Evolutionary conservation across 768 basidiomycete species (phyloP).

Genomic region (Cubamyces lactineus): DNA sequence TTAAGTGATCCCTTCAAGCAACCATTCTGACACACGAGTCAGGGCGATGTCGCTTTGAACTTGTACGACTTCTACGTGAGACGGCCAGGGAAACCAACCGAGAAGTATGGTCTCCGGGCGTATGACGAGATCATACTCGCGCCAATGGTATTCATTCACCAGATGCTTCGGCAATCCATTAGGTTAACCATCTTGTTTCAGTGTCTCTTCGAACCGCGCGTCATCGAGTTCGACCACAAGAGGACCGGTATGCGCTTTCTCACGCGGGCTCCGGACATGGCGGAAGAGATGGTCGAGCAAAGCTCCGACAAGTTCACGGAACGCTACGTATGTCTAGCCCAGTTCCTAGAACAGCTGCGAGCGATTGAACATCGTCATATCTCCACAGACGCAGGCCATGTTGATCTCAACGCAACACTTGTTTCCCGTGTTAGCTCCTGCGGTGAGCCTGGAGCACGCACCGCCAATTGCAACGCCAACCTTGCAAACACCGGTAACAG

Average conservation of each 20-base stretch:
- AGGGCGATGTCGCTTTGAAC: slow-evolving; percentile 91
- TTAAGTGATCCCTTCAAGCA: not conserved
- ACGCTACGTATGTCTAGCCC: slow-evolving; percentile 30
- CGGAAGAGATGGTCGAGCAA: slow-evolving; percentile 69
- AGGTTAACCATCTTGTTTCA: slow-evolving; percentile 34
- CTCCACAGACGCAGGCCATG: slow-evolving; percentile 82
- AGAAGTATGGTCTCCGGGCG: slow-evolving; percentile 87
- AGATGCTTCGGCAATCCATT: not conserved
- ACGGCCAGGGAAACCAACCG: slow-evolving; percentile 69
- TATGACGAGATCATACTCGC: slow-evolving; percentile 97
- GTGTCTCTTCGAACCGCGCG: slow-evolving; percentile 92
- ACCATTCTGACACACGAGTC: not conserved
- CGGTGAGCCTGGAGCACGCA: slow-evolving; percentile 4
- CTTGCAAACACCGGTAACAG: slow-evolving; percentile 29
- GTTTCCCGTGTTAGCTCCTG: slow-evolving; percentile 36
- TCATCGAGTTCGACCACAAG: slow-evolving; percentile 88
- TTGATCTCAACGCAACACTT: slow-evolving; percentile 87
- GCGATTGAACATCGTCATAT: not conserved
- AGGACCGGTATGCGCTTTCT: slow-evolving; percentile 50
- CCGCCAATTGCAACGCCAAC: slow-evolving; percentile 24
- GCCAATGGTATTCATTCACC: slow-evolving; percentile 69
- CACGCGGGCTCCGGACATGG: slow-evolving; percentile 57
- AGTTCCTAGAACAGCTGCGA: not conserved
- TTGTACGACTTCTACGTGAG: slow-evolving; percentile 90
- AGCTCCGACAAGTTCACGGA: slow-evolving; percentile 46